A percentile compares a stretch with the other conserved stretches of the same genome.
phyloP scores from a whole-genome alignment of 306 rosid genomes.

The Oxytropis ochrocephala region DNA sequence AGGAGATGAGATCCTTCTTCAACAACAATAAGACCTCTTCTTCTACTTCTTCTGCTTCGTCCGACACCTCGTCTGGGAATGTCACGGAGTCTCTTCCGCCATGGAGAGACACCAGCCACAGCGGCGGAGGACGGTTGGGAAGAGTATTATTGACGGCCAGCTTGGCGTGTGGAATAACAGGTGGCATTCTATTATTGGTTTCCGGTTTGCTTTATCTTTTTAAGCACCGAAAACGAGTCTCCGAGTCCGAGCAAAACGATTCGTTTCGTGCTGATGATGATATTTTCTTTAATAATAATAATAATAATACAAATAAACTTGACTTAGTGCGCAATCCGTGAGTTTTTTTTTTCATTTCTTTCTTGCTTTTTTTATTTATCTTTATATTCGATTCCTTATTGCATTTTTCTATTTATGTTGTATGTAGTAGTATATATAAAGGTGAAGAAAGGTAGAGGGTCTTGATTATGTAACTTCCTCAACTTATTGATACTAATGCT shows the following conservation, averaged over 20 bases:
- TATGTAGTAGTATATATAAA: neutral
- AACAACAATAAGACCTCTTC: constrained; percentile 30
- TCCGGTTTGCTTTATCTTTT: constrained; percentile 44
- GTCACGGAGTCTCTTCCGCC: constrained; percentile 32
- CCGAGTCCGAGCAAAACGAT: constrained; percentile 13
- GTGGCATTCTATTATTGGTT: constrained; percentile 61
- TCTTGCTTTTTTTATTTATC: neutral
- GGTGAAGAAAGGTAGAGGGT: neutral
- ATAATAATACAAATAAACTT: constrained; percentile 2
- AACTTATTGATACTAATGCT: neutral
- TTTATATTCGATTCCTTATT: neutral
- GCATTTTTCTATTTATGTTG: neutral
- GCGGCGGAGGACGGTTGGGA: constrained; percentile 30
- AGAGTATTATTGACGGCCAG: constrained; percentile 50
- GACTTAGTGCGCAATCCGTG: constrained; percentile 19
- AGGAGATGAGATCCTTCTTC: constrained; percentile 63
- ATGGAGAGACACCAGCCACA: constrained; percentile 32
- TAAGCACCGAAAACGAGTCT: constrained; percentile 23
- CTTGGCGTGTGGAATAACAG: constrained; percentile 66
- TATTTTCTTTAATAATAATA: neutral
- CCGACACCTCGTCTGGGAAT: constrained; percentile 34
- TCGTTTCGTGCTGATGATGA: neutral
- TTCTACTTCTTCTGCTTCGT: constrained; percentile 21
- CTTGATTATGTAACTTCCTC: constrained; percentile 12
- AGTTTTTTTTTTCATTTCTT: neutral